Conservation (phyloP, 176 grass and related monocot species). For the Ensete ventricosum region DNA sequence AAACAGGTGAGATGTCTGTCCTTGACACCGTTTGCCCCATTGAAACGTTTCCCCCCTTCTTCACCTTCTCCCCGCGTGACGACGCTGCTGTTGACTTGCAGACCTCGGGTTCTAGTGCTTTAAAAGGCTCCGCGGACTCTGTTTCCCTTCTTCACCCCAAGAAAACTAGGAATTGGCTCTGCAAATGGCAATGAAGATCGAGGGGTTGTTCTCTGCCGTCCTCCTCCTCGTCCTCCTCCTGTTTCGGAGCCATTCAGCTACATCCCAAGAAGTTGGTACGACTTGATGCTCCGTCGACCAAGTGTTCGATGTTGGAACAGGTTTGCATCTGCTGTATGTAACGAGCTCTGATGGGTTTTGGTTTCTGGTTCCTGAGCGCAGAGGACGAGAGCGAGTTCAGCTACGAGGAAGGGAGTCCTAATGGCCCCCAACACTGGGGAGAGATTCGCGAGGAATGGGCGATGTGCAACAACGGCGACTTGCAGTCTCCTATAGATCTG, state of each 20-base stretch:
- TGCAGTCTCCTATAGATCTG: constrained; percentile 83
- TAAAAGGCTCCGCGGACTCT: background rate
- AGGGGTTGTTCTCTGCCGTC: background rate
- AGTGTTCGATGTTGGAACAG: too few species aligned
- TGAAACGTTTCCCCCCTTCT: too few species aligned
- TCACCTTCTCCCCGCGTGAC: too few species aligned
- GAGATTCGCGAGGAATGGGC: constrained; percentile 50
- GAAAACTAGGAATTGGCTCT: background rate
- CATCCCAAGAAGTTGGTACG: constrained; percentile 8
- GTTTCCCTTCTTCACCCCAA: background rate
- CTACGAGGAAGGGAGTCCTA: constrained; percentile 30
- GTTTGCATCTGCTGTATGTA: too few species aligned
- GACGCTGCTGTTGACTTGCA: too few species aligned
- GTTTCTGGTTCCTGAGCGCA: background rate
- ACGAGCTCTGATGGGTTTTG: too few species aligned
- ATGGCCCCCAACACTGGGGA: constrained; percentile 61
- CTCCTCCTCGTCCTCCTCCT: background rate
- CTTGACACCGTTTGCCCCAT: too few species aligned
- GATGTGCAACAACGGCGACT: constrained; percentile 31
- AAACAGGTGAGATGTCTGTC: too few species aligned
- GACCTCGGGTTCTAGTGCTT: too few species aligned
- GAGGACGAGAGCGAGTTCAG: constrained; percentile 53
- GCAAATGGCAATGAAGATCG: background rate
- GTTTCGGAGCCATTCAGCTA: background rate
- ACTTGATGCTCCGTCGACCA: background rate